Evolutionary conservation across 2,329 filamentous ascomycete species (phyloP).

Genomic region (Fusarium poae): DNA sequence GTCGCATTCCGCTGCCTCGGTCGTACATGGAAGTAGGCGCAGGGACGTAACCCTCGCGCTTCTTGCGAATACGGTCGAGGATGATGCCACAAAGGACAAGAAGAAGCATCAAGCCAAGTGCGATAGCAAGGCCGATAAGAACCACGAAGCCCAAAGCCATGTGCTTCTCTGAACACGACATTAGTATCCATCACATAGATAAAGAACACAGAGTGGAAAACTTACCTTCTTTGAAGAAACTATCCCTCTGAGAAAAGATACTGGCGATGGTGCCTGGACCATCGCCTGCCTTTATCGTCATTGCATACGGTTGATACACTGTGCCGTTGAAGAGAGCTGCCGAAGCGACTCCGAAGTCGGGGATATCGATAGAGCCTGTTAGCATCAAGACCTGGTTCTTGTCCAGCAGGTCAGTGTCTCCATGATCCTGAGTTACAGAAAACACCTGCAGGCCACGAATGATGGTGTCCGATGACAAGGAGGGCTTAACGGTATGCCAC

Average conservation of each 20-base stretch:
- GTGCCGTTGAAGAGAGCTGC: constrained; percentile 91
- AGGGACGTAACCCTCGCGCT: constrained; percentile 83
- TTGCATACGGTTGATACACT: constrained; percentile 79
- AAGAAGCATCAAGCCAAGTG: constrained; percentile 81
- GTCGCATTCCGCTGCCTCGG: constrained; percentile 68
- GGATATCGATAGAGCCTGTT: constrained; percentile 84
- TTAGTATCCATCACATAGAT: constrained; percentile 26
- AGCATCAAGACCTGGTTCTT: constrained; percentile 80
- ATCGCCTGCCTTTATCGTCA: constrained; percentile 77
- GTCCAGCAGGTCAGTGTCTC: constrained; percentile 71
- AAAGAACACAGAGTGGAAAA: constrained; percentile 47
- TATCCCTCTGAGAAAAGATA: constrained; percentile 85
- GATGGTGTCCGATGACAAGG: constrained; percentile 73
- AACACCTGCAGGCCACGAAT: constrained; percentile 88
- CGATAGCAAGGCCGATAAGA: constrained; percentile 82
- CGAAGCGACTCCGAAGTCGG: constrained; percentile 82
- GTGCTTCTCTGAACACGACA: constrained; percentile 57
- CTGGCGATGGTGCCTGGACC: constrained; percentile 80
- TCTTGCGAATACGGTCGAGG: constrained; percentile 81
- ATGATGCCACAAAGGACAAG: constrained; percentile 81
- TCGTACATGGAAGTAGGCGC: constrained; percentile 77
- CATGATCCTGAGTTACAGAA: constrained; percentile 76
- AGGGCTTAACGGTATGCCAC: constrained; percentile 75
- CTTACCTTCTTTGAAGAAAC: constrained; percentile 79
- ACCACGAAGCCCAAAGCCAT: constrained; percentile 83